These are phyloP conservation scores for Dryas alaskensis DNA, from an alignment of 306 rosid species.

Conservation along the genomic window DNA sequence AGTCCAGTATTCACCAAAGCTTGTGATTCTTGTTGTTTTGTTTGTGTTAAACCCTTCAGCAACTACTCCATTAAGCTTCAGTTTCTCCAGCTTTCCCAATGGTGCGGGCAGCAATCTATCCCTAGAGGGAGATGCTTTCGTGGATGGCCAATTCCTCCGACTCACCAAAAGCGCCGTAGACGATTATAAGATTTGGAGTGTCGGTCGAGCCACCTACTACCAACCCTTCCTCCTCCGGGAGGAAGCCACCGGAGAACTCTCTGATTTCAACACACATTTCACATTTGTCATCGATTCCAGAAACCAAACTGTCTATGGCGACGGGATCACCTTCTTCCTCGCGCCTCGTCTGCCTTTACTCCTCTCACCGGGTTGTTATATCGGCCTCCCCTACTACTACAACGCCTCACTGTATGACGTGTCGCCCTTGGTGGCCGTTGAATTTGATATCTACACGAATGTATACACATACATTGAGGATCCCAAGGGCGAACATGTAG, in stretches of 20 bases:
- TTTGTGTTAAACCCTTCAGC: neutral
- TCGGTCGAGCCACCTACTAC: neutral
- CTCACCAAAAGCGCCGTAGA: neutral
- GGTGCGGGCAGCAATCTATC: neutral
- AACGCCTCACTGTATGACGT: too few species aligned
- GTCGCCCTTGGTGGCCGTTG: conserved; percentile 34
- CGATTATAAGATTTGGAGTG: neutral
- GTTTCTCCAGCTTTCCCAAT: neutral
- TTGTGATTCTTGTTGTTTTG: neutral
- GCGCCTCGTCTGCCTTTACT: neutral
- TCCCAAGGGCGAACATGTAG: conserved; percentile 29
- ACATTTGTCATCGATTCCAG: neutral
- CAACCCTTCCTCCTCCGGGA: conserved; percentile 1
- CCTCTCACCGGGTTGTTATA: too few species aligned
- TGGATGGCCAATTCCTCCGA: neutral
- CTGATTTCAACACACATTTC: neutral
- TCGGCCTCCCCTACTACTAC: too few species aligned
- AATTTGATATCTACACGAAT: conserved; percentile 41
- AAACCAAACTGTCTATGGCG: fast-evolving
- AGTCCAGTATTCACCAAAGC: neutral
- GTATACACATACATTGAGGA: neutral
- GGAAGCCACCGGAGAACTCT: neutral
- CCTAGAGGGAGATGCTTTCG: neutral
- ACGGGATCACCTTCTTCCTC: neutral
- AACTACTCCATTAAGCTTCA: neutral